Conservation (phyloP, 2,329 filamentous ascomycete species). For the Zymoseptoria crescenta region DNA sequence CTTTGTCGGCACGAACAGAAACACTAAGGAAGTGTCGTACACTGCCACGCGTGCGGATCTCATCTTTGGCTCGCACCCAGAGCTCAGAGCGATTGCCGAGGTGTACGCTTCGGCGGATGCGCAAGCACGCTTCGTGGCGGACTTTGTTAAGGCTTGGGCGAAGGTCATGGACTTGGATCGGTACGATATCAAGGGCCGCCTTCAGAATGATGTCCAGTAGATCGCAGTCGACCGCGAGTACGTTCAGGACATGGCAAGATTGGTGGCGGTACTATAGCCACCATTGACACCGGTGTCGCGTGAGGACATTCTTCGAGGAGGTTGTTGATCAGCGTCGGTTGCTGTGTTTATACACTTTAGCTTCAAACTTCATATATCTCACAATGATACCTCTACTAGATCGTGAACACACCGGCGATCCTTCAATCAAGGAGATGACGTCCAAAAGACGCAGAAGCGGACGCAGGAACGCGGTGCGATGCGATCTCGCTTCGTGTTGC, state of each 20-base stretch:
- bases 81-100: conserved; percentile 63
- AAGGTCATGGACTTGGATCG: conserved; percentile 70
- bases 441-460: neutral
- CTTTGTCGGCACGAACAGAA: conserved; percentile 58
- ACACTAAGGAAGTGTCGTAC: conserved; percentile 60
- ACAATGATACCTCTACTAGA: too few species aligned
- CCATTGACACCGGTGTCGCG: too few species aligned
- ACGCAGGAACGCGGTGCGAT: neutral
- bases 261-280: too few species aligned
- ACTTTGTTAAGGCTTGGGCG: conserved; percentile 63
- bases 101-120: conserved; percentile 57
- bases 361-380: too few species aligned
- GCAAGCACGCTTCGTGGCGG: conserved; percentile 57
- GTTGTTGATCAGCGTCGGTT: too few species aligned
- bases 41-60: conserved; percentile 61
- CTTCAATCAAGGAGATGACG: neutral
- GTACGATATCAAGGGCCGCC: conserved; percentile 45
- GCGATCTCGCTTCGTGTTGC: neutral
- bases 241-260: too few species aligned
- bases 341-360: too few species aligned
- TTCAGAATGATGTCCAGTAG: neutral
- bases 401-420: neutral
- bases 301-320: too few species aligned
- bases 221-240: neutral
- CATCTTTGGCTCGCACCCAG: conserved; percentile 63